These are phyloP conservation scores for Typha latifolia DNA, from an alignment of 176 grass and related monocot genomes.

Conservation along the genomic window DNA sequence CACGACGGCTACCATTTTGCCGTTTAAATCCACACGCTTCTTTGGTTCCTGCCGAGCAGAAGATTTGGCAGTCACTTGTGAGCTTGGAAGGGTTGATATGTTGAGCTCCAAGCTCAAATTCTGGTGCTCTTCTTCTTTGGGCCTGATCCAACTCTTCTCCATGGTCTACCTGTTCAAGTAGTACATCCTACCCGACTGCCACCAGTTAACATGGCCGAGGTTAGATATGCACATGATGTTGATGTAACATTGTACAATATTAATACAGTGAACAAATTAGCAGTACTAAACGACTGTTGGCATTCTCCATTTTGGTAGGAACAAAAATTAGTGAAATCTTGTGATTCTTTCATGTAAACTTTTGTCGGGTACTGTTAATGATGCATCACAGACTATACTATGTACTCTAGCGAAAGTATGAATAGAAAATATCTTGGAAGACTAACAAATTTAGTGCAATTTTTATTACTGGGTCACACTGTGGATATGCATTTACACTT, in stretches of 20 bases:
- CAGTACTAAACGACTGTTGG: not conserved
- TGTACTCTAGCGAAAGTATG: too few species aligned
- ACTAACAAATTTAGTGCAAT: too few species aligned
- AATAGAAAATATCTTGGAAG: too few species aligned
- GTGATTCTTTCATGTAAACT: too few species aligned
- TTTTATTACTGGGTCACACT: too few species aligned
- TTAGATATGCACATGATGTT: not conserved
- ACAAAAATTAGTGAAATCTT: too few species aligned
- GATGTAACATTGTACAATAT: constrained; percentile 11
- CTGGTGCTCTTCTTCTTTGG: constrained; percentile 32
- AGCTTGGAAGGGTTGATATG: constrained; percentile 27
- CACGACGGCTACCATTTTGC: constrained; percentile 72
- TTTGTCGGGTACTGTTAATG: too few species aligned
- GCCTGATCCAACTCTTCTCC: constrained; percentile 69
- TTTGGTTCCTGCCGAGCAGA: constrained; percentile 21
- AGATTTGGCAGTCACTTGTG: not conserved
- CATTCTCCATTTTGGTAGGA: too few species aligned
- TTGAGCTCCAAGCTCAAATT: constrained; percentile 71
- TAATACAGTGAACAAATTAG: constrained; percentile 3
- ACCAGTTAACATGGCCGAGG: not conserved
- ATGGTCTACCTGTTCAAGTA: constrained; percentile 90
- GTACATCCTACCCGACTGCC: constrained; percentile 90
- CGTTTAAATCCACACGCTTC: constrained; percentile 11
- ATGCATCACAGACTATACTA: too few species aligned
- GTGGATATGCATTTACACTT: not conserved